A percentile compares a stretch with the other conserved stretches of the same genome.
phyloP scores from a whole-genome alignment of 805 yeast species.

The Myxozyma neotropica region DNA sequence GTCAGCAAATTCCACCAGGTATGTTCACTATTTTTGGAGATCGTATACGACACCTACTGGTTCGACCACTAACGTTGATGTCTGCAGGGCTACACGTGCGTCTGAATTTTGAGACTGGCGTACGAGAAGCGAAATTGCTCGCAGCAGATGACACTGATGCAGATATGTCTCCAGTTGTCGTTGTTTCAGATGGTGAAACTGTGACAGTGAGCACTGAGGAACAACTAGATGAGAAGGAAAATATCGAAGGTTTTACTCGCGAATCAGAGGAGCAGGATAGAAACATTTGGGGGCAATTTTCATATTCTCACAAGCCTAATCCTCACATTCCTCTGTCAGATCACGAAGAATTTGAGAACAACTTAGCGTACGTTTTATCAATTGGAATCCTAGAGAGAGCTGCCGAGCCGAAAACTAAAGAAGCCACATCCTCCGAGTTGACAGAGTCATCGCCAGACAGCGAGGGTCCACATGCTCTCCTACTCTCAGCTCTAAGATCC shows the following conservation, averaged over 20 bases:
- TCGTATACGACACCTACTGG: neutral
- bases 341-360: slow-evolving; percentile 24
- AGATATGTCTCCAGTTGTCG: slow-evolving; percentile 26
- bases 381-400: neutral
- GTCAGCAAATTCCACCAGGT: slow-evolving; percentile 70
- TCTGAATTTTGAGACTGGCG: slow-evolving; percentile 70
- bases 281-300: slow-evolving; percentile 15
- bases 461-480: slow-evolving; percentile 1
- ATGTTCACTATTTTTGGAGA: neutral
- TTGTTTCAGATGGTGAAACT: slow-evolving; percentile 14
- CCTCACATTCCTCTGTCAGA: slow-evolving; percentile 25
- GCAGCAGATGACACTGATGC: slow-evolving; percentile 39
- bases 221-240: neutral
- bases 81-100: slow-evolving; percentile 68
- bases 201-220: neutral
- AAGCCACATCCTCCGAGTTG: neutral
- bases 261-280: slow-evolving; percentile 8
- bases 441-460: neutral
- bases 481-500: slow-evolving; percentile 27
- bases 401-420: neutral
- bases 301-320: slow-evolving; percentile 32
- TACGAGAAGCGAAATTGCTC: slow-evolving; percentile 66
- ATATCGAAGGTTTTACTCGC: neutral
- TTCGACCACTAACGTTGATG: neutral
- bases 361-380: slow-evolving; percentile 14